phyloP scores from a whole-genome alignment of 768 basidiomycete species.

The Scleroderma bovista region DNA sequence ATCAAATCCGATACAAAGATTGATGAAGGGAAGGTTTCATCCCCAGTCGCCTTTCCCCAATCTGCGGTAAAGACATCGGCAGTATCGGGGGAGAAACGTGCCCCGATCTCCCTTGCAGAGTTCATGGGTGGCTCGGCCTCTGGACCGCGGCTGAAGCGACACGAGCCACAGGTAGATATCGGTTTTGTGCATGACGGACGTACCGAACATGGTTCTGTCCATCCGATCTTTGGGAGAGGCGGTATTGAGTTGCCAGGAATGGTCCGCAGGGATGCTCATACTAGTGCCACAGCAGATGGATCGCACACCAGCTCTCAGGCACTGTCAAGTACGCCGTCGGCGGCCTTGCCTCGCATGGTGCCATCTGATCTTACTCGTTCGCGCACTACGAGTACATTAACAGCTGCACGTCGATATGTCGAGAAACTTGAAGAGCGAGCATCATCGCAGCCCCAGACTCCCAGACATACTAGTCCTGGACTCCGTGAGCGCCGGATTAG shows the following conservation, averaged over 20 bases:
- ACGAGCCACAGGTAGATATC: conserved; percentile 65
- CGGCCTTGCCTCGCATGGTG: conserved; percentile 2
- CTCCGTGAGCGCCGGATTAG: conserved; percentile 48
- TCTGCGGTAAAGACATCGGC: conserved; percentile 9
- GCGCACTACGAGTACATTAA: conserved; percentile 33
- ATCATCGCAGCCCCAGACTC: conserved; percentile 28
- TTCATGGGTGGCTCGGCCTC: conserved; percentile 78
- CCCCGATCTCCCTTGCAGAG: conserved; percentile 67
- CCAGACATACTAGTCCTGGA: conserved; percentile 17
- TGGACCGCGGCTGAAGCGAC: conserved; percentile 68
- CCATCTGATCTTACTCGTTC: conserved; percentile 17
- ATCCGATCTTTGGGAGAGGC: conserved; percentile 72
- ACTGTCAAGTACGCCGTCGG: neutral
- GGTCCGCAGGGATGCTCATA: conserved; percentile 23
- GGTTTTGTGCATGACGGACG: conserved; percentile 65
- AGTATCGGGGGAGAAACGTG: conserved; percentile 23
- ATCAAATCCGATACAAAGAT: conserved; percentile 8
- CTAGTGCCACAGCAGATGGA: neutral
- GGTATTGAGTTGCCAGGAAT: conserved; percentile 77
- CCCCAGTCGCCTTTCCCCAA: conserved; percentile 7
- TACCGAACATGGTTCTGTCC: conserved; percentile 44
- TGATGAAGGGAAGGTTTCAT: conserved; percentile 4
- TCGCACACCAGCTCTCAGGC: neutral
- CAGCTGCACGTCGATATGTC: conserved; percentile 28
- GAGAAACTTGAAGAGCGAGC: conserved; percentile 36